Conservation (phyloP, 2,329 filamentous ascomycete genomes). For the Ascochyta viciae-villosae region DNA sequence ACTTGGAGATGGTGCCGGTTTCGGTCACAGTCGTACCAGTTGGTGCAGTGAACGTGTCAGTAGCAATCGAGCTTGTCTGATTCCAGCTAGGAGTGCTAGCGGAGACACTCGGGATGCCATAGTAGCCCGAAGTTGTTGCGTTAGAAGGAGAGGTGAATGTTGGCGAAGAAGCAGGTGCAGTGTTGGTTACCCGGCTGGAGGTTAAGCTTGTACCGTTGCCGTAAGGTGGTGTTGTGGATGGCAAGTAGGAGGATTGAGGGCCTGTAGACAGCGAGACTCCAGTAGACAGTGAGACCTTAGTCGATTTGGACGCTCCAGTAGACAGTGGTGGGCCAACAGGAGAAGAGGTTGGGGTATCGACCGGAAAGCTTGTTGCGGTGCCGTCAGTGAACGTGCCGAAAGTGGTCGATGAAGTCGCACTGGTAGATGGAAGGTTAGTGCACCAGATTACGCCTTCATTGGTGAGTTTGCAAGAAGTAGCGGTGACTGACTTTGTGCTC, state of each 20-base stretch:
- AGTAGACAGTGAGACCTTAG: background rate
- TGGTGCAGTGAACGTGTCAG: constrained; percentile 5
- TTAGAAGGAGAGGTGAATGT: background rate
- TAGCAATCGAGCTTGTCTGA: background rate
- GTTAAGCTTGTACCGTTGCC: constrained; percentile 5
- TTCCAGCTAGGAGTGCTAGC: constrained; percentile 2
- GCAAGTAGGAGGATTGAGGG: background rate
- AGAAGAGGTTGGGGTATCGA: constrained; percentile 17
- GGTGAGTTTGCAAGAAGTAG: background rate
- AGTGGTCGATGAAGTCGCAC: constrained; percentile 7
- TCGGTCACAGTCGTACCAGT: background rate
- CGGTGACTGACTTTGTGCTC: constrained; percentile 19
- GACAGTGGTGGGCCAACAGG: background rate
- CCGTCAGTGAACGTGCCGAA: constrained; percentile 25
- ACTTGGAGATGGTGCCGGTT: background rate
- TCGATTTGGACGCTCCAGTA: background rate
- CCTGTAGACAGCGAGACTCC: constrained; percentile 5
- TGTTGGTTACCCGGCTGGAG: background rate
- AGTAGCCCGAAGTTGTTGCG: constrained; percentile 7
- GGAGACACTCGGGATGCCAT: background rate
- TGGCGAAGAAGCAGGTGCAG: background rate
- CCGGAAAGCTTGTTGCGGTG: constrained; percentile 26
- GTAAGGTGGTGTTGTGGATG: constrained; percentile 12
- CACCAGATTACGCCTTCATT: constrained; percentile 1
- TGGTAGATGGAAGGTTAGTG: constrained; percentile 12